phyloP scores from a whole-genome alignment of 2,329 filamentous ascomycete genomes.

The Trichoderma arundinaceum region DNA sequence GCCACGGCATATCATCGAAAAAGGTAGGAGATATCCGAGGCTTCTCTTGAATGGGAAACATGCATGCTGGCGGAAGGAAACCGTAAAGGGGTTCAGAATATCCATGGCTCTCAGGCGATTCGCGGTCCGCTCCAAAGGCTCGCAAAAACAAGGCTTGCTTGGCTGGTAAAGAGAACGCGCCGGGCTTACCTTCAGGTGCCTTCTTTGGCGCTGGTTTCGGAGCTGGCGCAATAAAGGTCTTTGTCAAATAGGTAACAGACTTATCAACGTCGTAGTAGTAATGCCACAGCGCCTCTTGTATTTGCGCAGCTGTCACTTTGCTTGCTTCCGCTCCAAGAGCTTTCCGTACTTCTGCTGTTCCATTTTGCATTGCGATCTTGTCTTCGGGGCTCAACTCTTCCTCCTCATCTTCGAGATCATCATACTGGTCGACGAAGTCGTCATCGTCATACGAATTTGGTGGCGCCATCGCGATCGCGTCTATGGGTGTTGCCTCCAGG shows the following conservation, averaged over 20 bases:
- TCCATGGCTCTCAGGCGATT: constrained; percentile 33
- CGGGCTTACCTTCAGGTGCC: constrained; percentile 50
- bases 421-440: constrained; percentile 55
- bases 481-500: not conserved
- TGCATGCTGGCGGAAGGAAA: not conserved
- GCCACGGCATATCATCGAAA: constrained; percentile 87
- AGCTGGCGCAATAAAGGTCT: constrained; percentile 60
- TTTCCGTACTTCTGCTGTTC: constrained; percentile 69
- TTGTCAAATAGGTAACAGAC: constrained; percentile 78
- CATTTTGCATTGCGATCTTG: constrained; percentile 61
- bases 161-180: constrained; percentile 43
- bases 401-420: constrained; percentile 53
- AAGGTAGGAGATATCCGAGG: constrained; percentile 54
- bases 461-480: constrained; percentile 35
- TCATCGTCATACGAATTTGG: constrained; percentile 55
- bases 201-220: constrained; percentile 44
- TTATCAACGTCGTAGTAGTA: constrained; percentile 95
- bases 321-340: constrained; percentile 65
- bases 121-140: constrained; percentile 44
- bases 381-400: constrained; percentile 57
- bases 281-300: constrained; percentile 90
- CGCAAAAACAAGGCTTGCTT: constrained; percentile 38
- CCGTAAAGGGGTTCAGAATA: constrained; percentile 13
- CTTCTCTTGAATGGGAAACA: constrained; percentile 34
- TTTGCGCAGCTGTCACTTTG: constrained; percentile 67